Conservation (phyloP, 352 stramenopile genomes). For the Pythium folliculosum region DNA sequence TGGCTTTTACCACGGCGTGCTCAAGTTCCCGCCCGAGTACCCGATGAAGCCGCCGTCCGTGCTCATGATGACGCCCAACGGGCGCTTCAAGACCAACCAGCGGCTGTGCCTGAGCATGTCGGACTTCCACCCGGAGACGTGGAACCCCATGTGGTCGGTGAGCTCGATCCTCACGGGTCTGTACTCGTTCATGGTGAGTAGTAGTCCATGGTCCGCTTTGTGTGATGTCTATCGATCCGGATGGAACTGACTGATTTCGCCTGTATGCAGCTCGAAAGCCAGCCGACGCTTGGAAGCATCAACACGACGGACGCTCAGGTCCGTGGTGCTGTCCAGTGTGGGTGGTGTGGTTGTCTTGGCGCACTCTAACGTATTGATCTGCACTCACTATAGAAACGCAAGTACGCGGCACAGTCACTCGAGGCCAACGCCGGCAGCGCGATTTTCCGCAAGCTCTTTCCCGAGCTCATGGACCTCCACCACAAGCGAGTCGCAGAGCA, state of each 20-base stretch:
- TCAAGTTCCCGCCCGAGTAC: constrained; percentile 95
- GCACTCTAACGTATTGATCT: not conserved
- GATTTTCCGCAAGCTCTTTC: constrained; percentile 88
- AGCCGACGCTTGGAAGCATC: constrained; percentile 89
- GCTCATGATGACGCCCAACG: constrained; percentile 94
- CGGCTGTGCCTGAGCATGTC: constrained; percentile 95
- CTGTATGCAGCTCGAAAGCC: constrained; percentile 55
- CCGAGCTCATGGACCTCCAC: constrained; percentile 84
- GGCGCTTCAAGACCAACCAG: constrained; percentile 94
- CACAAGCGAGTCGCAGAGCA: constrained; percentile 40
- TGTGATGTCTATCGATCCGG: not conserved
- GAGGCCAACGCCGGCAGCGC: constrained; percentile 81
- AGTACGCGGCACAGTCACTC: constrained; percentile 77
- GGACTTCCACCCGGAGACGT: constrained; percentile 95
- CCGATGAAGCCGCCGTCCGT: constrained; percentile 95
- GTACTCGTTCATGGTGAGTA: constrained; percentile 96
- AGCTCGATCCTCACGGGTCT: constrained; percentile 95
- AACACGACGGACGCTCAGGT: constrained; percentile 76
- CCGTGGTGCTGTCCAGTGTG: not conserved
- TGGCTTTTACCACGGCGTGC: constrained; percentile 90
- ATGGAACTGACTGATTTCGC: not conserved
- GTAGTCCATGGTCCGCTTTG: too few relatives aligned
- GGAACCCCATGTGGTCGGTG: constrained; percentile 97
- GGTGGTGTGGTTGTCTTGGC: not conserved
- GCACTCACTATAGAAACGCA: constrained; percentile 53